Base-by-base conservation (phyloP, 768 basidiomycete genomes). In the Suillus subluteus region DNA sequence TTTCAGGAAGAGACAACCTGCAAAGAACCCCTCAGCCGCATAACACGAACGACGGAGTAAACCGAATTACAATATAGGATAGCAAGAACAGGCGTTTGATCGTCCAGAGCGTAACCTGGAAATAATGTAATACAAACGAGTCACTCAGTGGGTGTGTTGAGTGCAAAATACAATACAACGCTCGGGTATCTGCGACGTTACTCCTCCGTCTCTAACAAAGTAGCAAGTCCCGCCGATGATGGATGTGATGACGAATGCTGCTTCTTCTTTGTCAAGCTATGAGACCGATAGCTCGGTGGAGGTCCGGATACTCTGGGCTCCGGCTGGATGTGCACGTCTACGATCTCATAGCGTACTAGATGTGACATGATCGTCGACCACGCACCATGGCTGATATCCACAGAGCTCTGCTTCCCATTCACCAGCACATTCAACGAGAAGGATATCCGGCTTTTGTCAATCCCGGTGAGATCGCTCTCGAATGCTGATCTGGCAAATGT, bases 401-500 rank as follows among this genome's bases (percentile, higher is more conserved):
- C 84, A 32, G 72, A 75, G 61, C 79, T 72, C 64, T 73, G 67
- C 7, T 77, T 67, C 0, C 77, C 75, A 12, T 78, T 75, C 37
- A 79, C 71, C 2, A 76, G 69, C 6, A 79, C 78, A 26, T 70
- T 73, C 21, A 84, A 71, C 40, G 77, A 79, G 68, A 89, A 84
- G 6, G 79, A 75, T 6, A 89, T 82, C 1, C 80, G 79, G 2
- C 81, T 74, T 38, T 82, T 78, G 1, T 79, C 70, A 6, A 83
- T 66, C 9, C 72, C 65, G 7, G 69, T 72, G 35, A 88, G 82
- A 54, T 71, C 67, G 11, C 79, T 78, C 2, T 80, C 75, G 41
- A 85, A 88, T 50, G 84, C 86, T 63, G 83, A 79, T 44, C 82
- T 81, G 6, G 84, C 87, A 41, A 83, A 78, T 32, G 79, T 76